Evolutionary conservation across 106 monocot species (phyloP).

Genomic region (Phalaenopsis equestris): DNA sequence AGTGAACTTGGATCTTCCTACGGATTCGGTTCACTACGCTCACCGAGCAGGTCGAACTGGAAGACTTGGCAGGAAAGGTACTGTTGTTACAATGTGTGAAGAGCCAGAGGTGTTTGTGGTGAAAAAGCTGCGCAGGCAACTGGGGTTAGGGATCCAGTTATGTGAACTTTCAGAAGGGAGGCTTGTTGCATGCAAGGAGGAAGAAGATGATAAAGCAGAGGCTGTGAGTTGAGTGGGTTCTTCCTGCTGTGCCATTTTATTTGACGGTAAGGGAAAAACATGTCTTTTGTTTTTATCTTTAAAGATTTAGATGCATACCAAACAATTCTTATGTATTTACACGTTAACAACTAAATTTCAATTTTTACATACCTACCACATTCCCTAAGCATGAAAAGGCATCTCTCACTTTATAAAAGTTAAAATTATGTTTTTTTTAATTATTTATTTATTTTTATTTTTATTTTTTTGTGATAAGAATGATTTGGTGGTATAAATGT

Average conservation of each 20-base stretch:
- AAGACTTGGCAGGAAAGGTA: constrained; percentile 79
- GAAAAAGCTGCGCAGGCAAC: constrained; percentile 67
- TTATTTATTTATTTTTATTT: too few species aligned
- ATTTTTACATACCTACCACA: too few species aligned
- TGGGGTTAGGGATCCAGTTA: constrained; percentile 41
- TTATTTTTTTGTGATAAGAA: too few species aligned
- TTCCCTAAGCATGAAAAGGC: too few species aligned
- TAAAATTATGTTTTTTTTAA: too few species aligned
- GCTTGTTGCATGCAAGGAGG: constrained; percentile 46
- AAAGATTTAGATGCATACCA: too few species aligned
- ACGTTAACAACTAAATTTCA: too few species aligned
- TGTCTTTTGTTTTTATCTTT: neutral
- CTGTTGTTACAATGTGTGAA: constrained; percentile 77
- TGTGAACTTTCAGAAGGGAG: constrained; percentile 84
- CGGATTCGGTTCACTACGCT: constrained; percentile 91
- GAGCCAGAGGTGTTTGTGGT: constrained; percentile 78
- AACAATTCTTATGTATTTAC: too few species aligned
- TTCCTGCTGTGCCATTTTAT: neutral
- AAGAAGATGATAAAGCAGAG: constrained; percentile 23
- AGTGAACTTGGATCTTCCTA: constrained; percentile 87
- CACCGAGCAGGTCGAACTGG: constrained; percentile 91
- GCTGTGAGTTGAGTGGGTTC: constrained; percentile 9
- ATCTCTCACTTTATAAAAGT: too few species aligned
- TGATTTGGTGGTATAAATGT: too few species aligned
- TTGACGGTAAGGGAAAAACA: neutral